Base-by-base conservation (phyloP, 2,329 filamentous ascomycete species). In the Scedosporium aurantiacum region DNA sequence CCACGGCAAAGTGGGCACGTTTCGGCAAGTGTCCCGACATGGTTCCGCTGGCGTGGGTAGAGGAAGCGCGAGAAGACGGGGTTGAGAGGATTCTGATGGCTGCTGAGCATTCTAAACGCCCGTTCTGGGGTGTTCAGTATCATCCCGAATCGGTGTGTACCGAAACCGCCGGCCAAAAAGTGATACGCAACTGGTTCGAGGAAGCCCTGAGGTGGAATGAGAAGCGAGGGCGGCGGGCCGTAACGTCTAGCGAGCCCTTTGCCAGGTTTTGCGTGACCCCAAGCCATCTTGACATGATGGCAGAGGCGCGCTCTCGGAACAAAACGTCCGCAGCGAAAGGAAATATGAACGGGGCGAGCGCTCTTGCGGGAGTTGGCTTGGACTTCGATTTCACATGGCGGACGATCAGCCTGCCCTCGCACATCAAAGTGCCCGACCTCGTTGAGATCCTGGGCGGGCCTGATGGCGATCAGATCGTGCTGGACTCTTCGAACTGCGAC, bases 71-170 rank as follows among this genome's bases (percentile, higher is more conserved):
- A 5, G 71, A 71, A 3, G 72, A 73, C 1, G 68, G 69, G 10
- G 63, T 65, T 7, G 80, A 83, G 68, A 75, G 80, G 50, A 79
- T 91, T 3, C 73, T 94, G n/a, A 95, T 95, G 90, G 89, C 82
- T 0, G 84, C 87, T 16, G 83, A 79, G 64, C 91, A 96, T 70
- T 74, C 70, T 18, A 69, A 65, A 1, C 86, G 84, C 65, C 91
- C 92, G 0, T 89, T 93, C 65, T 95, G 89, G 86, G 92, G 89
- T 0, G 79, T 96, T 18, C 92, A 96, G 69, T 96, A 94, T 67
- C 91, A 96, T 69, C 91, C 91, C 0, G 91, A 97, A 72, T 96
- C 90, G 0, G 83, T 91, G 14, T 96, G 91, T 71, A 95, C 91
- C 3, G 88, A 90, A 45, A 74, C 78, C 3, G 80, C 82, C 63